A percentile compares a stretch with the other conserved stretches of the same genome.
Conservation (phyloP, 768 basidiomycete genomes). For the Tylopilus plumbeoviolaceoides region DNA sequence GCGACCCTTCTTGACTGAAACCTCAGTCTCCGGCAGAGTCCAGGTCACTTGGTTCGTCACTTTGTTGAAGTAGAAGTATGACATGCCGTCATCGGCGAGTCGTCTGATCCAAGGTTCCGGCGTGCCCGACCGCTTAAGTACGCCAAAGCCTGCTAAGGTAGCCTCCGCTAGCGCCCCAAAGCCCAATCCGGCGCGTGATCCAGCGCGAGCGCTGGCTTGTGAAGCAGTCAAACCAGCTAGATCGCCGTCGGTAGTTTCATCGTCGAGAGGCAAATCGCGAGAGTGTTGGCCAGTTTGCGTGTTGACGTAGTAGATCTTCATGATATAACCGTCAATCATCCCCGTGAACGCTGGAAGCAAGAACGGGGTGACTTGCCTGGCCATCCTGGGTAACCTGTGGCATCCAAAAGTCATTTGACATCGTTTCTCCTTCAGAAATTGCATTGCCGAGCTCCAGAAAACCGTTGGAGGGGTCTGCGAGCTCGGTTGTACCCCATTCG, state of each 20-base stretch:
- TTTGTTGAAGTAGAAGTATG: constrained; percentile 77
- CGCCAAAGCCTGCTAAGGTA: constrained; percentile 53
- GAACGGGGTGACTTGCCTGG: constrained; percentile 53
- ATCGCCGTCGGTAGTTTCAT: constrained; percentile 62
- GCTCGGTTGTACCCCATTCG: constrained; percentile 40
- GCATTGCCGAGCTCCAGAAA: constrained; percentile 31
- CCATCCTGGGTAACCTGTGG: constrained; percentile 80
- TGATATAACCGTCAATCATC: not conserved
- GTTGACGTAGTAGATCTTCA: constrained; percentile 92
- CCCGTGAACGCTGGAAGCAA: not conserved
- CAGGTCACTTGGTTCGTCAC: constrained; percentile 63
- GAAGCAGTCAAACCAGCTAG: constrained; percentile 53
- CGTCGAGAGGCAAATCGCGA: constrained; percentile 78
- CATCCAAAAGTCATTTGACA: constrained; percentile 83
- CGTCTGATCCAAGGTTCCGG: constrained; percentile 83
- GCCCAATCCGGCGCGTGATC: constrained; percentile 49
- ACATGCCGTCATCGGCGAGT: constrained; percentile 77
- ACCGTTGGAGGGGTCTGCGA: constrained; percentile 35
- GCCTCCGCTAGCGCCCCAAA: constrained; percentile 36
- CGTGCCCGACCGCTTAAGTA: constrained; percentile 53
- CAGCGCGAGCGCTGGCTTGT: constrained; percentile 53
- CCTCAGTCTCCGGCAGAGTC: constrained; percentile 54
- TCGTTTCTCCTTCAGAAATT: constrained; percentile 29
- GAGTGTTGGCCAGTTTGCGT: constrained; percentile 81
- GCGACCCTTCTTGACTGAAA: constrained; percentile 27